Evolutionary conservation across 768 basidiomycete genomes (phyloP).

Genomic region (Dentipellis fragilis): DNA sequence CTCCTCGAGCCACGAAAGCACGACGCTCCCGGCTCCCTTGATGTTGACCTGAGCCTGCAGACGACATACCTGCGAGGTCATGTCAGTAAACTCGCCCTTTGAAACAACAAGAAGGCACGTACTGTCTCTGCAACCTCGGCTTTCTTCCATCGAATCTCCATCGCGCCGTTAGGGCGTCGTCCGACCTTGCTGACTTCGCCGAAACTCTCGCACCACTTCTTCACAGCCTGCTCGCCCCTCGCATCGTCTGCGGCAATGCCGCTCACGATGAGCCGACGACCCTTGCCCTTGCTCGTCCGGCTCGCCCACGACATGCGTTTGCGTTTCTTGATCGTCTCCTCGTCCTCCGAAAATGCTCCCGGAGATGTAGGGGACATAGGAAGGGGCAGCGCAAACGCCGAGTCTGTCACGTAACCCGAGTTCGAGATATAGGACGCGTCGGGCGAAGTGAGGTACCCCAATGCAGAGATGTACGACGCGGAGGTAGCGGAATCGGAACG

Average conservation of each 20-base stretch:
- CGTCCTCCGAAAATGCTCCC: neutral
- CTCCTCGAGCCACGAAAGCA: slow-evolving; percentile 11
- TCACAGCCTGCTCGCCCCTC: slow-evolving; percentile 11
- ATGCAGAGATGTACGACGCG: neutral
- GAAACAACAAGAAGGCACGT: neutral
- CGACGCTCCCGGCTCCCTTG: slow-evolving; percentile 12
- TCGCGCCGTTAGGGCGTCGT: slow-evolving; percentile 7
- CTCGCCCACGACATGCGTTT: slow-evolving; percentile 4
- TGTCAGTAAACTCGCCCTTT: neutral
- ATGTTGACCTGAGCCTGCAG: slow-evolving; percentile 14
- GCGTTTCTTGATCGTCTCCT: neutral
- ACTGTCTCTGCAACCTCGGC: slow-evolving; percentile 13
- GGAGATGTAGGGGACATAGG: neutral
- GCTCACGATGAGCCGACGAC: slow-evolving; percentile 9
- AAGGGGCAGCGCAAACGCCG: neutral
- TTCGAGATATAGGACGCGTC: neutral
- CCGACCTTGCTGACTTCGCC: slow-evolving; percentile 12
- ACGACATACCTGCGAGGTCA: slow-evolving; percentile 9
- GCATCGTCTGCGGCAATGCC: slow-evolving; percentile 9
- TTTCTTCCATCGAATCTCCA: slow-evolving; percentile 13
- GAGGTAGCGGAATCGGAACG: neutral
- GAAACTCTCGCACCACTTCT: slow-evolving; percentile 15
- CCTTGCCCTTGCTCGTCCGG: slow-evolving; percentile 1
- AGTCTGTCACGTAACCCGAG: neutral
- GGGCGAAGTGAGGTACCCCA: neutral